phyloP scores from a whole-genome alignment of 768 basidiomycete genomes.

The Hysterangium stoloniferum region DNA sequence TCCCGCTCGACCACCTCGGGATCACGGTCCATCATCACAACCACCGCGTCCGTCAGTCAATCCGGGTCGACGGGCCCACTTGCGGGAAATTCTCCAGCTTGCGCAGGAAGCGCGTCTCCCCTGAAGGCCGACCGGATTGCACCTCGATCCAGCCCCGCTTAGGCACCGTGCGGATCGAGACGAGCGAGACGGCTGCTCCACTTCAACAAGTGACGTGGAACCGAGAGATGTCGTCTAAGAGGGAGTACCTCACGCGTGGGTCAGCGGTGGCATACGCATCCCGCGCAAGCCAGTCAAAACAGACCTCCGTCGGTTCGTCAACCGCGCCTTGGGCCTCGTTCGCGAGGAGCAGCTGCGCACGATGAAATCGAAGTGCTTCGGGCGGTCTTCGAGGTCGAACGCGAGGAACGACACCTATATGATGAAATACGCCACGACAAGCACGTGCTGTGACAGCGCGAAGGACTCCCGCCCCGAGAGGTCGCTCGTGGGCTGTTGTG shows the following conservation, averaged over 20 bases:
- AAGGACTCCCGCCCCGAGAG: conserved; percentile 56
- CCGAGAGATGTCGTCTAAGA: conserved; percentile 76
- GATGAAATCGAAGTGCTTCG: conserved; percentile 77
- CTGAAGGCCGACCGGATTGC: conserved; percentile 77
- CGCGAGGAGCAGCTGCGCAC: conserved; percentile 79
- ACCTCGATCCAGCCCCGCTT: conserved; percentile 87
- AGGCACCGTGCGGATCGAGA: conserved; percentile 70
- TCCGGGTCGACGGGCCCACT: conserved; percentile 75
- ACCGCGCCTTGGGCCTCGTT: conserved; percentile 66
- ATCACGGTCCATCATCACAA: conserved; percentile 63
- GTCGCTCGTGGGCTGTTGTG: conserved; percentile 54
- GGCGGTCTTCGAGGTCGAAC: conserved; percentile 72
- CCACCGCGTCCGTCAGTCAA: conserved; percentile 58
- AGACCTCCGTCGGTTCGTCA: conserved; percentile 91
- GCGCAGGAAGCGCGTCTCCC: conserved; percentile 77
- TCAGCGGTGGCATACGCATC: conserved; percentile 94
- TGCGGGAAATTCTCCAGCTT: conserved; percentile 84
- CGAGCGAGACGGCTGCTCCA: conserved; percentile 73
- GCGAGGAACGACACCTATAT: conserved; percentile 95
- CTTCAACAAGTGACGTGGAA: too few species aligned
- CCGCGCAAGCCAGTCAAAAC: conserved; percentile 94
- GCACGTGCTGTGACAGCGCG: conserved; percentile 87
- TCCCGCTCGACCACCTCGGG: conserved; percentile 24
- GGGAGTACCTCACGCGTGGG: conserved; percentile 75
- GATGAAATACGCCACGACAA: conserved; percentile 80